phyloP scores from a whole-genome alignment of 495 filamentous ascomycete genomes.

The Podospora appendiculata region DNA sequence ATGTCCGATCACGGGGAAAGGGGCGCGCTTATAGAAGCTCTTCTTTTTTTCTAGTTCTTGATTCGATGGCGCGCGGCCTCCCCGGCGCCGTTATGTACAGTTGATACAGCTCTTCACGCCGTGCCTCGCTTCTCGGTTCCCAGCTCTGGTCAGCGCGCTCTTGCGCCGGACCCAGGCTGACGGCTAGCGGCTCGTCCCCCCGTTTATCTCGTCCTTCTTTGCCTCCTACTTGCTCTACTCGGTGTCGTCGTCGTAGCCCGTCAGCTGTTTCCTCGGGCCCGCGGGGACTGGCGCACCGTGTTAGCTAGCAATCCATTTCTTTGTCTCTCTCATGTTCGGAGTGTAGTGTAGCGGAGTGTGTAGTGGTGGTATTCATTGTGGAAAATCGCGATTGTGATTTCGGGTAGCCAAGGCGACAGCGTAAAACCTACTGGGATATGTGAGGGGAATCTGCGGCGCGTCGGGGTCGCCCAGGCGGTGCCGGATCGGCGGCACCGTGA shows the following conservation, averaged over 20 bases:
- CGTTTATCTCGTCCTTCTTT: neutral
- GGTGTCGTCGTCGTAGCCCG: slow-evolving; percentile 67
- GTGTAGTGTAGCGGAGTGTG: too few relatives aligned
- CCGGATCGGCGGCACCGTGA: slow-evolving; percentile 62
- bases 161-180: too few relatives aligned
- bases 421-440: slow-evolving; percentile 75
- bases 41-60: too few relatives aligned
- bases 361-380: too few relatives aligned
- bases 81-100: slow-evolving; percentile 18
- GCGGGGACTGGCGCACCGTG: slow-evolving; percentile 53
- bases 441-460: slow-evolving; percentile 65
- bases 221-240: slow-evolving; percentile 1
- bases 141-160: too few relatives aligned
- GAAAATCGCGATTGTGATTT: too few relatives aligned
- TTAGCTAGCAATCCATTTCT: neutral
- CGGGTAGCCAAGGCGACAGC: neutral
- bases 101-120: slow-evolving; percentile 7
- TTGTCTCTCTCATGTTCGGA: too few relatives aligned
- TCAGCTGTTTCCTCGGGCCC: slow-evolving; percentile 60
- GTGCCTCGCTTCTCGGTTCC: too few relatives aligned
- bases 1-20: too few relatives aligned
- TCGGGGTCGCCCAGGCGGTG: slow-evolving; percentile 61
- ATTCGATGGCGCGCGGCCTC: too few relatives aligned
- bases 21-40: too few relatives aligned
- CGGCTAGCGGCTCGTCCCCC: too few relatives aligned